Conservation (phyloP, 176 grass and related monocot species). For the Areca catechu region DNA sequence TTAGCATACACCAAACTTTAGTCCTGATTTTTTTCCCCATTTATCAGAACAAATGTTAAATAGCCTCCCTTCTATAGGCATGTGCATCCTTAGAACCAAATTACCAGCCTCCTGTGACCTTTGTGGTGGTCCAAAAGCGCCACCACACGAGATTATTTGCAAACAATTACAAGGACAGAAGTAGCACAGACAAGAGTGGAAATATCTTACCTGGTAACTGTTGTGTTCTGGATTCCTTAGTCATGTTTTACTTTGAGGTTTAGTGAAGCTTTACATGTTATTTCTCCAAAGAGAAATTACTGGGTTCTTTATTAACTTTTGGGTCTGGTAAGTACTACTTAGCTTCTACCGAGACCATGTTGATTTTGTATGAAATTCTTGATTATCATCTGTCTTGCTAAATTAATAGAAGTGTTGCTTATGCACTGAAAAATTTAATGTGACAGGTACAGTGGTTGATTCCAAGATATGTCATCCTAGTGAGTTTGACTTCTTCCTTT, state of each 20-base stretch:
- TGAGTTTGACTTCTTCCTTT: conserved; percentile 76
- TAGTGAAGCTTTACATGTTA: background rate
- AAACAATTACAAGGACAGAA: conserved; percentile 10
- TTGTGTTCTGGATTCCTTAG: conserved; percentile 4
- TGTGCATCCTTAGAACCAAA: conserved; percentile 47
- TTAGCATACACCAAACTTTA: background rate
- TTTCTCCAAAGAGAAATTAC: no score
- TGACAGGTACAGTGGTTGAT: conserved; percentile 64
- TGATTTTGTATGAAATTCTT: no score
- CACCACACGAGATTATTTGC: conserved; percentile 70
- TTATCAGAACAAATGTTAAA: no score
- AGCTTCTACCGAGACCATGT: no score
- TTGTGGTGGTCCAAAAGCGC: conserved; percentile 87
- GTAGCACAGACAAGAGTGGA: conserved; percentile 13
- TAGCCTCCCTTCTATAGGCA: conserved; percentile 27
- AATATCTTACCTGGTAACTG: conserved; percentile 57
- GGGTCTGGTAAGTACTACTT: no score
- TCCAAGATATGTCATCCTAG: conserved; percentile 64
- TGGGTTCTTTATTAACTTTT: no score
- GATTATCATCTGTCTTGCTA: no score
- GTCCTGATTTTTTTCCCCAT: no score
- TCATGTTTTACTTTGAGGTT: no score
- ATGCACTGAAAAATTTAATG: background rate
- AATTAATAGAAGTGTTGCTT: no score
- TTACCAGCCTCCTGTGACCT: conserved; percentile 50